Percentiles rank a stretch among this genome's conserved stretches.
phyloP scores from a whole-genome alignment of 257 asterid genomes.

The Jacaranda mimosifolia region DNA sequence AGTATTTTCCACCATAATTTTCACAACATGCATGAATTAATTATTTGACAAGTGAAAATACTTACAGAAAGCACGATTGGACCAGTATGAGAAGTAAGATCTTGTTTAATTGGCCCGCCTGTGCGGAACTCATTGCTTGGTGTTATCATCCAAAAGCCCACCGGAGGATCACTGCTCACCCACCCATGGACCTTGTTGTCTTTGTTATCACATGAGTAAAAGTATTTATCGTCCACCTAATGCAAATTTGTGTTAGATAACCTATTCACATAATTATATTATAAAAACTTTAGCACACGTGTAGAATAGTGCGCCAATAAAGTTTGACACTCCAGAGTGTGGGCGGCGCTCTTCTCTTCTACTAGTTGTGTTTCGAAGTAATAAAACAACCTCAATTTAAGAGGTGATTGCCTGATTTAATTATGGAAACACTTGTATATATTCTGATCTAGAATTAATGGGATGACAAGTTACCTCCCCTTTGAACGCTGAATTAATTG shows the following conservation, averaged over 20 bases:
- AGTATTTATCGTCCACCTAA: conserved; percentile 81
- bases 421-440: too few species aligned
- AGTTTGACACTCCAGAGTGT: too few species aligned
- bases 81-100: conserved; percentile 81
- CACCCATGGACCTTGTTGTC: conserved; percentile 74
- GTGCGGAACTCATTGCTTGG: conserved; percentile 71
- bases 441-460: too few species aligned
- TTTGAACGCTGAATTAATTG: conserved; percentile 47
- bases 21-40: too few species aligned
- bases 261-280: neutral
- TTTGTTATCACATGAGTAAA: conserved; percentile 60
- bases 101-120: conserved; percentile 79
- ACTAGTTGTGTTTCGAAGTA: too few species aligned
- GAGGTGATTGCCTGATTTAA: neutral
- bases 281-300: too few species aligned
- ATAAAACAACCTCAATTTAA: too few species aligned
- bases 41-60: neutral
- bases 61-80: conserved; percentile 65
- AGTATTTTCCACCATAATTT: too few species aligned
- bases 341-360: too few species aligned
- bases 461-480: conserved; percentile 55
- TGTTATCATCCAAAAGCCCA: conserved; percentile 81
- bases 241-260: too few species aligned
- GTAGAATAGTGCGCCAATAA: too few species aligned
- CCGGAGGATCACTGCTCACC: conserved; percentile 45